A percentile compares a stretch with the other conserved stretches of the same genome.
Conservation (phyloP, 148 eudicot genomes). For the Camellia japonica region DNA sequence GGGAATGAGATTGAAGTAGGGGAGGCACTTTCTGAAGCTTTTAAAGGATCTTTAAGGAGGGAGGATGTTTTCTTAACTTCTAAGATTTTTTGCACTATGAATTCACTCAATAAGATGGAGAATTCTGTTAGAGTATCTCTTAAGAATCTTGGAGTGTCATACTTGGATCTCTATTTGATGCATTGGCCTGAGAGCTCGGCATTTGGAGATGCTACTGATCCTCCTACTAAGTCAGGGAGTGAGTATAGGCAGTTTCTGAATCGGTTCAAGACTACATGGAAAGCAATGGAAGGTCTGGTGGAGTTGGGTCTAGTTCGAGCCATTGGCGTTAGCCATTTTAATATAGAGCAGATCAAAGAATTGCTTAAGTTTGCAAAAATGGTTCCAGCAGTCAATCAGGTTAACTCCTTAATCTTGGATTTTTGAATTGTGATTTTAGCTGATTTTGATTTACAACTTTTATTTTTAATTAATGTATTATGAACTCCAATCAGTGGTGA, state of each 20-base stretch:
- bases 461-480: no score
- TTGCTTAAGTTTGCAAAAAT: conserved; percentile 32
- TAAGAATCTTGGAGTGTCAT: conserved; percentile 33
- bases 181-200: conserved; percentile 38
- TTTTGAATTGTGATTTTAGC: not conserved
- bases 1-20: conserved; percentile 37
- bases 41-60: conserved; percentile 27
- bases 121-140: conserved; percentile 33
- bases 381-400: conserved; percentile 37
- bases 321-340: conserved; percentile 34
- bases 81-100: conserved; percentile 29
- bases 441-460: not conserved
- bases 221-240: conserved; percentile 31
- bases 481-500: no score
- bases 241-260: conserved; percentile 31
- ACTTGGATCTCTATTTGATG: conserved; percentile 39
- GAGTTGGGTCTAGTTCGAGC: conserved; percentile 32
- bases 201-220: conserved; percentile 38
- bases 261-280: conserved; percentile 31
- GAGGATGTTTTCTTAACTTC: conserved; percentile 37
- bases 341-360: conserved; percentile 28
- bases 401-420: conserved; percentile 10
- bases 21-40: conserved; percentile 27
- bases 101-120: conserved; percentile 36
- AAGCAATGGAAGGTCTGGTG: conserved; percentile 31